Percentiles rank a stretch among this genome's conserved stretches.
phyloP scores from a whole-genome alignment of 192 early-diverging fungal genomes.

The Haplosporangium gracile region DNA sequence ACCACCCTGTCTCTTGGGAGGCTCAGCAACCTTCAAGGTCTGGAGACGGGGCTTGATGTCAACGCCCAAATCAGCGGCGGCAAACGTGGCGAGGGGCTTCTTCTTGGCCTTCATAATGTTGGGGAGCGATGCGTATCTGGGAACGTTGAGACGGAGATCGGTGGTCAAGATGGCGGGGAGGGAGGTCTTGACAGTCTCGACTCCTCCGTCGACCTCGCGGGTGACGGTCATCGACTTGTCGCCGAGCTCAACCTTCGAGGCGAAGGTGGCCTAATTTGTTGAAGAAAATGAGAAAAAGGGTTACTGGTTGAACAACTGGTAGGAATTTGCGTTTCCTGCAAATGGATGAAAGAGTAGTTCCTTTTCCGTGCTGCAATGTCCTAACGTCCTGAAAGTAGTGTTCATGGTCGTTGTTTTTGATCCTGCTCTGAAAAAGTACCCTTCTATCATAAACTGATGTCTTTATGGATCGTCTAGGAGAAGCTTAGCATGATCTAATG shows the following conservation, averaged over 20 bases:
- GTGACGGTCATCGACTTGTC: conserved; percentile 82
- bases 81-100: conserved; percentile 89
- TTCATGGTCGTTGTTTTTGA: no score
- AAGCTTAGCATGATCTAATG: background rate
- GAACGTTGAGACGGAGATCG: conserved; percentile 95
- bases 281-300: conserved; percentile 11
- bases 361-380: no score
- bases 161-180: conserved; percentile 96
- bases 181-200: conserved; percentile 87
- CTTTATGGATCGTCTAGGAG: no score
- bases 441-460: no score
- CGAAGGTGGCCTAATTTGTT: conserved; percentile 88
- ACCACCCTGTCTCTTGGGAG: conserved; percentile 93
- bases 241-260: conserved; percentile 91
- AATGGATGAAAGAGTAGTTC: no score
- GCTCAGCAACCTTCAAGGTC: conserved; percentile 93
- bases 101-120: conserved; percentile 99
- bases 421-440: no score
- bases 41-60: conserved; percentile 88
- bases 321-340: background rate
- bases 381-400: no score
- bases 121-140: conserved; percentile 94
- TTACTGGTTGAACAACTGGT: conserved; percentile 17
- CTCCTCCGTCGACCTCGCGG: conserved; percentile 97
- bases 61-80: conserved; percentile 84